phyloP scores from a whole-genome alignment of 495 filamentous ascomycete genomes.

The Penicillium soppii region DNA sequence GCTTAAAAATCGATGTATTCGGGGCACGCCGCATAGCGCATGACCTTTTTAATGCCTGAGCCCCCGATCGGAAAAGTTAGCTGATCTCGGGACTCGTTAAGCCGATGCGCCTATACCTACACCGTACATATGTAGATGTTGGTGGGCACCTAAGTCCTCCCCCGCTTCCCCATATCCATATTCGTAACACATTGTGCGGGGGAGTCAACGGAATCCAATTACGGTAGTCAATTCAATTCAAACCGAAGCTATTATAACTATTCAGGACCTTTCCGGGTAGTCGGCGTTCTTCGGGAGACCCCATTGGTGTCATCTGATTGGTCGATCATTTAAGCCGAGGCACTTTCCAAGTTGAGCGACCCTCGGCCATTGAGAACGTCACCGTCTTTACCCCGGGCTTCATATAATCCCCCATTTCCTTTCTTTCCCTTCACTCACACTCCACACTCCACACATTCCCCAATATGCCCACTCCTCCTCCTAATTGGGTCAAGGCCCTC shows the following conservation, averaged over 20 bases:
- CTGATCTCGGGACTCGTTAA: constrained; percentile 1
- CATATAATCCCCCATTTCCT: constrained; percentile 18
- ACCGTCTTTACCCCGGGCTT: neutral
- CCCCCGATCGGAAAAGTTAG: neutral
- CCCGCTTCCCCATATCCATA: constrained; percentile 2
- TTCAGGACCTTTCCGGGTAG: no score
- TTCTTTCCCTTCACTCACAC: neutral
- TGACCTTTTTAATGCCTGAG: neutral
- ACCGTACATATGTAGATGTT: no score
- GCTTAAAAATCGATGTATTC: no score
- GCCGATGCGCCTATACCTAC: no score
- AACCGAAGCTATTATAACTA: no score
- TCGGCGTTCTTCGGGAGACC: neutral
- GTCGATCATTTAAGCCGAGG: neutral
- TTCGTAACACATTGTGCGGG: neutral
- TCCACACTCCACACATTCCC: neutral
- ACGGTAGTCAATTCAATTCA: no score
- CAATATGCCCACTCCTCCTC: constrained; percentile 43
- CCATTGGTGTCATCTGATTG: neutral
- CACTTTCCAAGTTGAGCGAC: constrained; percentile 1
- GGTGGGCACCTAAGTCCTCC: no score
- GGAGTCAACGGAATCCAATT: no score
- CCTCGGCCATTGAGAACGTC: constrained; percentile 6
- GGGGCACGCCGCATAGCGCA: no score
- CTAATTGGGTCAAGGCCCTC: constrained; percentile 64